Conservation (phyloP, 2,329 filamentous ascomycete genomes). For the Waltergamsia citrina region DNA sequence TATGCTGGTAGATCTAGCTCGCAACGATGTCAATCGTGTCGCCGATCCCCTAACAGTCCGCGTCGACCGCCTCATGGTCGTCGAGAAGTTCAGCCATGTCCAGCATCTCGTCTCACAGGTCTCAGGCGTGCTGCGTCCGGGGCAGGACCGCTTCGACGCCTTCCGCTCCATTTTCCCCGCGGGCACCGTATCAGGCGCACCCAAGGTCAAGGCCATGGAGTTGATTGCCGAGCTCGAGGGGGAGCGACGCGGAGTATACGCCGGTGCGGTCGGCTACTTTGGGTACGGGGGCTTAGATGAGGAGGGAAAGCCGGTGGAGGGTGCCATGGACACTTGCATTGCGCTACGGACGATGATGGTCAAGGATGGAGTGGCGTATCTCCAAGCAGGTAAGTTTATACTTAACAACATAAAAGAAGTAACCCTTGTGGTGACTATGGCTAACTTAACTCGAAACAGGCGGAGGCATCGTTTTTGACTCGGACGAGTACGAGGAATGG, state of each 20-base stretch:
- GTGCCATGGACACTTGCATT: slow-evolving; percentile 83
- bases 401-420: neutral
- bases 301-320: slow-evolving; percentile 56
- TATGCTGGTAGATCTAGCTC: slow-evolving; percentile 92
- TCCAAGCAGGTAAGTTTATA: slow-evolving; percentile 59
- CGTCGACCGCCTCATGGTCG: slow-evolving; percentile 90
- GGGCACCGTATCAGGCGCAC: slow-evolving; percentile 88
- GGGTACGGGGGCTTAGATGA: slow-evolving; percentile 68
- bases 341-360: slow-evolving; percentile 86
- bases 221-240: slow-evolving; percentile 88
- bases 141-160: slow-evolving; percentile 85
- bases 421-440: slow-evolving; percentile 1
- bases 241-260: slow-evolving; percentile 93
- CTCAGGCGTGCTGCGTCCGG: slow-evolving; percentile 74
- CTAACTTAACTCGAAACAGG: slow-evolving; percentile 26
- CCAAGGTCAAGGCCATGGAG: slow-evolving; percentile 95
- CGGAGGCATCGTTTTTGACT: slow-evolving; percentile 91
- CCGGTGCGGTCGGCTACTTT: slow-evolving; percentile 94
- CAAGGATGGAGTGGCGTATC: slow-evolving; percentile 83
- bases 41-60: slow-evolving; percentile 83
- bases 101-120: slow-evolving; percentile 97
- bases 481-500: slow-evolving; percentile 84
- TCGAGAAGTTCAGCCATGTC: slow-evolving; percentile 91
- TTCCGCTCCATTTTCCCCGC: slow-evolving; percentile 96
- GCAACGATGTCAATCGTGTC: slow-evolving; percentile 94